These are phyloP conservation scores for Komagataella pseudopastoris DNA, from an alignment of 805 yeast species.

Conservation along the genomic window DNA sequence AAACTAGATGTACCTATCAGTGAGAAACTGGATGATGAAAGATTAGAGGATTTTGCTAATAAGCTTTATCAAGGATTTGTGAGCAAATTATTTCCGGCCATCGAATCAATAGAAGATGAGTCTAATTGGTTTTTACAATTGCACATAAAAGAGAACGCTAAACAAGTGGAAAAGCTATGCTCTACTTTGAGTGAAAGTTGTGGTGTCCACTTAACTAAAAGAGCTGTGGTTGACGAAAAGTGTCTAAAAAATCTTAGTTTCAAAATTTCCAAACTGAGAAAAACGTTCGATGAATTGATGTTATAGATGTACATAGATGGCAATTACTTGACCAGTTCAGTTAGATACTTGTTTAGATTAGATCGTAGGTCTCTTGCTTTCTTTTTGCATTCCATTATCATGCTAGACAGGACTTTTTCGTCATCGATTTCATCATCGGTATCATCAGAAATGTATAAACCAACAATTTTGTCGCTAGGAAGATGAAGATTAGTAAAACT, in stretches of 20 bases:
- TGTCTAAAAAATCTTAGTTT: conserved; percentile 12
- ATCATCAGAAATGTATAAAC: conserved; percentile 3
- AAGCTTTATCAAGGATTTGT: conserved; percentile 19
- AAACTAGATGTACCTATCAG: conserved; percentile 13
- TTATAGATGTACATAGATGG: background rate
- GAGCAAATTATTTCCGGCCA: conserved; percentile 15
- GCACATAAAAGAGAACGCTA: conserved; percentile 7
- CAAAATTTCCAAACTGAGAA: conserved; percentile 13
- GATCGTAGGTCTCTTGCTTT: background rate
- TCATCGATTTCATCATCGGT: background rate
- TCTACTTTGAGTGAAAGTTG: conserved; percentile 11
- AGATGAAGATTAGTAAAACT: conserved; percentile 4
- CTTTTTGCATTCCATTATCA: conserved; percentile 14
- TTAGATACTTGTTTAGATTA: background rate
- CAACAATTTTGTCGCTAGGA: conserved; percentile 5
- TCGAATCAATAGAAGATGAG: conserved; percentile 6
- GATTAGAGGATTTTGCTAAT: conserved; percentile 15
- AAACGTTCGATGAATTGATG: conserved; percentile 9
- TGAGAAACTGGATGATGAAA: conserved; percentile 3
- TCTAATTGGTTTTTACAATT: conserved; percentile 3
- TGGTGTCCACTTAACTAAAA: conserved; percentile 23
- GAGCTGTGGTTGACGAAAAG: conserved; percentile 26
- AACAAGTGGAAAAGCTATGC: conserved; percentile 9
- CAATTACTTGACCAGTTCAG: background rate
- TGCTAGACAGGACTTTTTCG: conserved; percentile 4